A percentile compares a stretch with the other conserved stretches of the same genome.
Conservation (phyloP, 352 stramenopile species). For the Phytophthora ramorum region DNA sequence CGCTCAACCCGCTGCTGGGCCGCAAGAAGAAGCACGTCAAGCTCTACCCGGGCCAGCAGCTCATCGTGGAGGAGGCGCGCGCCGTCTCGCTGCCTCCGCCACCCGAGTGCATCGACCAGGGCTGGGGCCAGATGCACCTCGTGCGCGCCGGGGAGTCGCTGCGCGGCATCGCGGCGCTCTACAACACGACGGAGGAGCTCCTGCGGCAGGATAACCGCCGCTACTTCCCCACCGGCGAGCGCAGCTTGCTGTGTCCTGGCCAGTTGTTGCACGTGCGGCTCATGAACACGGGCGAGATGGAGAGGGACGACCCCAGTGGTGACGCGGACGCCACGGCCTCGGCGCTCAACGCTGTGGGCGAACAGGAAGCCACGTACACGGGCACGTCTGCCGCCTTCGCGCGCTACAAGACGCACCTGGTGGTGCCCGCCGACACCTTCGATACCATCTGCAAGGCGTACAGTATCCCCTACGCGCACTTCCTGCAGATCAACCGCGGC, state of each 20-base stretch:
- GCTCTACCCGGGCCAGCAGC: constrained; percentile 77
- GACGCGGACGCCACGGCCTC: constrained; percentile 22
- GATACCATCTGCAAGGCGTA: constrained; percentile 74
- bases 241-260: constrained; percentile 66
- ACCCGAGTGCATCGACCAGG: constrained; percentile 82
- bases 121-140: constrained; percentile 88
- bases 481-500: constrained; percentile 83
- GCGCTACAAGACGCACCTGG: constrained; percentile 76
- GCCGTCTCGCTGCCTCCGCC: constrained; percentile 76
- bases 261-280: constrained; percentile 82
- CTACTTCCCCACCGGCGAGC: constrained; percentile 81
- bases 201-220: constrained; percentile 83
- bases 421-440: constrained; percentile 66
- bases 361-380: constrained; percentile 35
- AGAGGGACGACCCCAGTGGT: constrained; percentile 33
- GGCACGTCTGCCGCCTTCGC: constrained; percentile 56
- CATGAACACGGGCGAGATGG: constrained; percentile 80
- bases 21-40: constrained; percentile 54
- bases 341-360: constrained; percentile 12
- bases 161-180: constrained; percentile 68
- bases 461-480: constrained; percentile 67
- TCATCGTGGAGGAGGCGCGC: constrained; percentile 75
- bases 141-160: constrained; percentile 76
- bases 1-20: constrained; percentile 75
- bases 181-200: constrained; percentile 85